Base-by-base conservation (phyloP, 768 basidiomycete genomes). In the Boletus eberwhitei region DNA sequence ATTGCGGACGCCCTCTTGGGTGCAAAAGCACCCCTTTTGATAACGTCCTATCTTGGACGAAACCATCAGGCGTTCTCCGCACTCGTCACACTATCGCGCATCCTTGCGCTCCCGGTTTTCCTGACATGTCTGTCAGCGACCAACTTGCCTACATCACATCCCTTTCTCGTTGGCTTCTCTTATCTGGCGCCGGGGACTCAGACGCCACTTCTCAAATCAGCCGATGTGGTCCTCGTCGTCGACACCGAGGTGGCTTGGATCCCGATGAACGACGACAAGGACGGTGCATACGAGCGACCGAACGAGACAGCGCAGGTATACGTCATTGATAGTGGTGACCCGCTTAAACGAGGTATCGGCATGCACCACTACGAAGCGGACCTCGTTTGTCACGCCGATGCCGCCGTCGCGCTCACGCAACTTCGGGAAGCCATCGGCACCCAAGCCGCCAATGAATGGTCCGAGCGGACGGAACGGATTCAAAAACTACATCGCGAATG, bases 211-310 rank as follows among this genome's bases (percentile, higher is more conserved):
- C 75, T 88, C 19, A 70, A 72, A 32, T 67, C 69, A 22, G 85
- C 85, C 0, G 88, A 90, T 57, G 77, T 82, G 4, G 75, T 90
- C 17, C 68, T 90, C 11, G 71, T 87, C 17, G 55, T 90, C n/a
- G 87, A 89, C 53, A 75, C 74, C 8, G 85, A 86, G 55, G 70
- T 87, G 0, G 84, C 87, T 0, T 89, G 86, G 84, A 81, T 86
- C 26, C 77, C 81, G 2, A 71, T 64, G 42, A 74, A 78, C 50
- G 76, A 77, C 34, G 71, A 65, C 52, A 67, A 64, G 50, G 66
- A 66, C 4, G 67, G 69, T 16, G 48, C 31, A 31, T 46, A 54
- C 42, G 66, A 68, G 37, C 66, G 68, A 47, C 84, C 86, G 0
- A 61, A 37, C 4, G 56, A 68, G 0, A 65, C 70, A 4, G 79